Base-by-base conservation (phyloP, 2,329 filamentous ascomycete genomes). In the Cyphellophora europaea region DNA sequence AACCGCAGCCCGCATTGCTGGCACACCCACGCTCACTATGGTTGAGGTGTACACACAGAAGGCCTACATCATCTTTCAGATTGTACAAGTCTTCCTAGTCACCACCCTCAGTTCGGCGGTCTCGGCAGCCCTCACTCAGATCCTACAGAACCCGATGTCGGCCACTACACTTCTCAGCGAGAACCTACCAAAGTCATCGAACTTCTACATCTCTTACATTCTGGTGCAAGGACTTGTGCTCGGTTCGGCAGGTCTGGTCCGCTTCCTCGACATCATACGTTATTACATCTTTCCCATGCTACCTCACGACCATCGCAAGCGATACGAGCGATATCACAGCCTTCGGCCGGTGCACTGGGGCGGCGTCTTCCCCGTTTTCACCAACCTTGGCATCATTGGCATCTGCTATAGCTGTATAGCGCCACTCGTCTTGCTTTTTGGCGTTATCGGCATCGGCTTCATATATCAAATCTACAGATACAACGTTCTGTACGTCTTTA, bases 171-270 rank as follows among this genome's bases (percentile, higher is more conserved):
- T 91, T 3, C 67, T 94, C 8, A 79, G 86, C 0, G 53, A 72
- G 27, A 82, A 85, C 44, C 65, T 98, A 2, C 91, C 91, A n/a
- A 83, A 79, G 44, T 80, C 87, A 0, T 89, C 86, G 38, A 96
- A 93, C 58, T 93, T 95, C 53, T 98, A 95, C 58, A 80, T 96
- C 5, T 87, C 82, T 0, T 98, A 95, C 63, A 93, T 96, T 49
- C 73, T 96, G n/a, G 77, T 98, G 1, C 89, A 96, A 57, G 91
- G 89, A 19, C 55, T 96, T 29, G 80, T 37, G 3, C 35, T 40
- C 15, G 40, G 72, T 81, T 49, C 71, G 88, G n/a, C 12, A 14
- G 27, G 27, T 8, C 38, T 49, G 11, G 35, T 44, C 19, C 47
- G 43, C 17, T 38, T 41, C 15, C 38, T 30, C 34, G 42, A 37